These are phyloP conservation scores for Yamadazyma phyllophila DNA, from an alignment of 805 yeast species.

Conservation along the genomic window DNA sequence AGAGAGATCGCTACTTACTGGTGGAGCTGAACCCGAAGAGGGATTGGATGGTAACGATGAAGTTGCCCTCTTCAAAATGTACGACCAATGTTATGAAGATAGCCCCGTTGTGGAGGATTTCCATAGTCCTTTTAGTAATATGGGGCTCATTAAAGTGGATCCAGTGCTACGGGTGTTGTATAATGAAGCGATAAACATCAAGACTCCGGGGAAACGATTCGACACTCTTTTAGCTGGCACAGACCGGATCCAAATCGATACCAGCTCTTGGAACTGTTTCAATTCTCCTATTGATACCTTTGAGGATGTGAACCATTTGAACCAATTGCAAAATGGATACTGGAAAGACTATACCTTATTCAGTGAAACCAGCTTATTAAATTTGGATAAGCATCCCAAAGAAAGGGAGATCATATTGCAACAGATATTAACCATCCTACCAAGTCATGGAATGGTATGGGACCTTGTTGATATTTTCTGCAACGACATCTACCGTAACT, in stretches of 20 bases:
- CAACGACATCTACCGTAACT: conserved; percentile 41
- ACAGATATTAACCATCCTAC: conserved; percentile 8
- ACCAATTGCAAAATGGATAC: background rate
- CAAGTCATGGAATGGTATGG: conserved; percentile 12
- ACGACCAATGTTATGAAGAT: background rate
- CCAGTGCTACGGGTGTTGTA: background rate
- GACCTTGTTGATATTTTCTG: conserved; percentile 26
- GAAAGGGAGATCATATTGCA: background rate
- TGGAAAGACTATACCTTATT: background rate
- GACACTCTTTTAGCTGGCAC: background rate
- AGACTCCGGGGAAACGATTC: background rate
- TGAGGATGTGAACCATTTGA: background rate
- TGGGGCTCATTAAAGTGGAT: conserved; percentile 2
- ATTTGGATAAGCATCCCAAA: background rate
- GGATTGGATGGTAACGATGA: conserved; percentile 5
- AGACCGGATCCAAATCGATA: conserved; percentile 1
- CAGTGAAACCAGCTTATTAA: background rate
- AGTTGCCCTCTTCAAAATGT: background rate
- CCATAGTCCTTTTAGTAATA: background rate
- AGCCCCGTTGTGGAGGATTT: background rate
- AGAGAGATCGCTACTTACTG: background rate
- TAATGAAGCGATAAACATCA: background rate
- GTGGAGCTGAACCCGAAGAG: background rate
- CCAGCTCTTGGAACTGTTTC: background rate
- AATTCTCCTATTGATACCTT: background rate